Percentiles rank a stretch among this genome's conserved stretches.
phyloP scores from a whole-genome alignment of 805 yeast species.

The Clavispora vitiphila region DNA sequence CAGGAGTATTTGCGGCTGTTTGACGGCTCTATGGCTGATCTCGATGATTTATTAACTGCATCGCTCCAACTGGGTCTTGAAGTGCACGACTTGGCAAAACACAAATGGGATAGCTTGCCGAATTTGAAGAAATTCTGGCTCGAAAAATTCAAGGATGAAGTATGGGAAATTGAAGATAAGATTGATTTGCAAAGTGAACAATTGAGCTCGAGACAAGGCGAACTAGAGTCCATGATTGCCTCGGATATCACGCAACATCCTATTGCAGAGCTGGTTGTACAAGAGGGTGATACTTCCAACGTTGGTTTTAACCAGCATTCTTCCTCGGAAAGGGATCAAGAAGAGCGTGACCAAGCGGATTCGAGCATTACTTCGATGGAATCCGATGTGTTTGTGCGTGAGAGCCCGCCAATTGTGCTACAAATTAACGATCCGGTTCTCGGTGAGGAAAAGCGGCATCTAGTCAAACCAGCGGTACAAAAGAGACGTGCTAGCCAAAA shows the following conservation, averaged over 20 bases:
- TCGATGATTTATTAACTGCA: conserved; percentile 19
- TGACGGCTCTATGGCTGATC: conserved; percentile 8
- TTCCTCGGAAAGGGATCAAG: not conserved
- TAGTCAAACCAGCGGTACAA: not conserved
- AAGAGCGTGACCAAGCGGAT: not conserved
- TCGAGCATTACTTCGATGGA: not conserved
- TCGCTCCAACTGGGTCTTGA: conserved; percentile 14
- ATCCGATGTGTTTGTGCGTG: not conserved
- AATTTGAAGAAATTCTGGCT: conserved; percentile 14
- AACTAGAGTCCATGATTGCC: not conserved
- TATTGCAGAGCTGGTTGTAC: not conserved
- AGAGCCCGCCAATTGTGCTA: not conserved
- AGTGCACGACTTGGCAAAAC: conserved; percentile 11
- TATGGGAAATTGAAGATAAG: not conserved
- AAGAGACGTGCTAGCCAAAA: not conserved
- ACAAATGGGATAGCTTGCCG: conserved; percentile 21
- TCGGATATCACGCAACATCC: not conserved
- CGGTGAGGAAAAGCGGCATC: no score
- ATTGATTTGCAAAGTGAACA: not conserved
- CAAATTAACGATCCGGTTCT: not conserved
- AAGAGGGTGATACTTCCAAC: no score
- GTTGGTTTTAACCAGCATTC: no score
- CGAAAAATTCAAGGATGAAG: conserved; percentile 1
- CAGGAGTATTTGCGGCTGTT: conserved; percentile 11
- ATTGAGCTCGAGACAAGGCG: not conserved